A percentile compares a stretch with the other conserved stretches of the same genome.
phyloP scores from a whole-genome alignment of 768 basidiomycete species.

The Leccinum barrowsii region DNA sequence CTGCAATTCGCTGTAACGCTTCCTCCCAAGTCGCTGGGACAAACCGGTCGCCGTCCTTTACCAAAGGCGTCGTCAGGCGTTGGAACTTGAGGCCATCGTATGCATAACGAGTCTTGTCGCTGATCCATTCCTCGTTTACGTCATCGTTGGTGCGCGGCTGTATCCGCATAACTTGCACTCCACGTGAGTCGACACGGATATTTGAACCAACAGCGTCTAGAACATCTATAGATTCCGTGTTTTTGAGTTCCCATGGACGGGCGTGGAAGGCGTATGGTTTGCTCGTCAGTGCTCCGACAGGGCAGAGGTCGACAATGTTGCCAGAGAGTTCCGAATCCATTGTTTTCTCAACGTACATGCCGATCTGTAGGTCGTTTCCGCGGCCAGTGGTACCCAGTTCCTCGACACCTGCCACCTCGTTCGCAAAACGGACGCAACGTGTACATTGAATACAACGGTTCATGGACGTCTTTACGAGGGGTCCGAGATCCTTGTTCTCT shows the following conservation, averaged over 20 bases:
- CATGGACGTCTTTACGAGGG: slow-evolving; percentile 98
- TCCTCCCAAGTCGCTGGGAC: slow-evolving; percentile 89
- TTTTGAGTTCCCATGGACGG: slow-evolving; percentile 97
- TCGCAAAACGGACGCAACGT: slow-evolving; percentile 97
- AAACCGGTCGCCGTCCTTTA: slow-evolving; percentile 92
- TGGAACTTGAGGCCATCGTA: slow-evolving; percentile 96
- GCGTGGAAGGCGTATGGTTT: slow-evolving; percentile 99
- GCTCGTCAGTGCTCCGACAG: slow-evolving; percentile 96
- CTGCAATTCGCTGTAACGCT: slow-evolving; percentile 70
- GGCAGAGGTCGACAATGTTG: slow-evolving; percentile 95
- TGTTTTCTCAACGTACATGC: slow-evolving; percentile 96
- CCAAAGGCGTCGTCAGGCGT: slow-evolving; percentile 85
- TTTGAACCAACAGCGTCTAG: slow-evolving; percentile 95
- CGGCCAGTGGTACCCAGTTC: slow-evolving; percentile 96
- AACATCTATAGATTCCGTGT: slow-evolving; percentile 94
- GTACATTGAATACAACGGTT: slow-evolving; percentile 99
- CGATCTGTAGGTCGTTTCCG: slow-evolving; percentile 98
- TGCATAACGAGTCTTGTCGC: slow-evolving; percentile 96
- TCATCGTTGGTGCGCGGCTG: slow-evolving; percentile 96
- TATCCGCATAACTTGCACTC: slow-evolving; percentile 95
- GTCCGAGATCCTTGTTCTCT: slow-evolving; percentile 97
- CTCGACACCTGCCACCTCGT: slow-evolving; percentile 98
- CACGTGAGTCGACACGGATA: slow-evolving; percentile 93
- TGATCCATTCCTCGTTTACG: slow-evolving; percentile 99
- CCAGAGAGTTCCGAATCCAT: slow-evolving; percentile 98